phyloP scores from a whole-genome alignment of 495 filamentous ascomycete species.

The Xylaria grammica region DNA sequence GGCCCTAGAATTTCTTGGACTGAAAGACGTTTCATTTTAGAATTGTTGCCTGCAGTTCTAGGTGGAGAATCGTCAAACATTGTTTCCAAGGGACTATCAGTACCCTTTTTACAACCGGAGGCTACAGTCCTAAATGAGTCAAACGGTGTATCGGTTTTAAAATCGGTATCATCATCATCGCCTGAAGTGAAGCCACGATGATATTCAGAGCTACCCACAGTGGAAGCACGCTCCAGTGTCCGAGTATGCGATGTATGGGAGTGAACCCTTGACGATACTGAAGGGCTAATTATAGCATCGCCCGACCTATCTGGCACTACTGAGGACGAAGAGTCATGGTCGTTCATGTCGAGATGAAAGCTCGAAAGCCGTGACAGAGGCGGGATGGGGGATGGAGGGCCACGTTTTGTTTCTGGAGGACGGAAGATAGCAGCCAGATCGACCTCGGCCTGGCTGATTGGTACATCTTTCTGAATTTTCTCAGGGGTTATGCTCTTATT shows the following conservation, averaged over 20 bases:
- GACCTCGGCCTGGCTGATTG: constrained; percentile 25
- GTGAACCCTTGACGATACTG: constrained; percentile 38
- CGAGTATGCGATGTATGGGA: constrained; percentile 39
- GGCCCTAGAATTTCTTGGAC: constrained; percentile 59
- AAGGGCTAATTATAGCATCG: constrained; percentile 19
- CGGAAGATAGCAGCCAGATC: constrained; percentile 33
- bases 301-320: constrained; percentile 29
- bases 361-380: constrained; percentile 61
- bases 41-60: constrained; percentile 49
- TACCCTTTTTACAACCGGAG: constrained; percentile 62
- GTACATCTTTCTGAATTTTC: constrained; percentile 27
- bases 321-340: constrained; percentile 46
- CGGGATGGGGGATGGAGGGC: constrained; percentile 60
- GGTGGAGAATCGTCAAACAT: constrained; percentile 84
- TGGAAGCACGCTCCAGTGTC: constrained; percentile 77
- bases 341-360: constrained; percentile 60
- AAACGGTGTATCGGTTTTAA: constrained; percentile 87
- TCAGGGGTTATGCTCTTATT: constrained; percentile 6
- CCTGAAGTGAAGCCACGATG: constrained; percentile 73
- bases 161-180: constrained; percentile 86
- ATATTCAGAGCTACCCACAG: constrained; percentile 83
- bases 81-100: constrained; percentile 71
- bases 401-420: constrained; percentile 47
- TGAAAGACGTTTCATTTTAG: constrained; percentile 62
- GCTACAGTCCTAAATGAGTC: constrained; percentile 87